Base-by-base conservation (phyloP, 2,329 filamentous ascomycete species). In the Curvularia verruculosa region DNA sequence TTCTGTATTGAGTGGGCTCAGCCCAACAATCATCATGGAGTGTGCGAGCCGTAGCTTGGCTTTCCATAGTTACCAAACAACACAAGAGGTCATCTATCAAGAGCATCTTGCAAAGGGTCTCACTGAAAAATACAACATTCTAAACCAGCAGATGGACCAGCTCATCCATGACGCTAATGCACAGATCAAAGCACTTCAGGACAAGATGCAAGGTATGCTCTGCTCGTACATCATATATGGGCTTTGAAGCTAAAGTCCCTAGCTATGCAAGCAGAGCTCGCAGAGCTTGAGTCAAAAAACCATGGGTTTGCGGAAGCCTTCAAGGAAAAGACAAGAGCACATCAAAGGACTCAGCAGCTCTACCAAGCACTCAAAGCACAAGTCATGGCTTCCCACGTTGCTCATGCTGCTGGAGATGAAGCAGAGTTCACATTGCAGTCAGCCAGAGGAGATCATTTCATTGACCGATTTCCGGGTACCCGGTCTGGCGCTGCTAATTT, bases 51-150 rank as follows among this genome's bases (percentile, higher is more conserved):
- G 90, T 64, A 92, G 89, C 1, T 76, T 96, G 62, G 86, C 84
- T 29, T 96, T 96, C 72, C 96, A 92, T 89, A 88, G 86, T 28
- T 96, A 96, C 68, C 92, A 96, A 72, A 87, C 88, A 19, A 87
- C 87, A 2, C 90, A 95, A 68, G 90, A 96, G 76, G 89, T 96
- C 56, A 84, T 88, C 50, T 96, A 93, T 68, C 90, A 96, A 71
- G 88, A 92, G 65, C 87, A 89, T 64, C 78, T 91, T 1, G 87
- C 85, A 41, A 92, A 88, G 68, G 87, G 83, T 9, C 77, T 96
- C 59, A 86, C 85, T 0, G 89, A 92, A 10, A 93, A 90, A 72
- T 92, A 90, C 71, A 78, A 82, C 1, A 80, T 75, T 2, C 77
- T 95, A 15, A 89, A 82, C 63, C 77, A 82, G 12, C 84, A 90